phyloP scores from a whole-genome alignment of 73 alveolate species.

The Urostyla sp. region DNA sequence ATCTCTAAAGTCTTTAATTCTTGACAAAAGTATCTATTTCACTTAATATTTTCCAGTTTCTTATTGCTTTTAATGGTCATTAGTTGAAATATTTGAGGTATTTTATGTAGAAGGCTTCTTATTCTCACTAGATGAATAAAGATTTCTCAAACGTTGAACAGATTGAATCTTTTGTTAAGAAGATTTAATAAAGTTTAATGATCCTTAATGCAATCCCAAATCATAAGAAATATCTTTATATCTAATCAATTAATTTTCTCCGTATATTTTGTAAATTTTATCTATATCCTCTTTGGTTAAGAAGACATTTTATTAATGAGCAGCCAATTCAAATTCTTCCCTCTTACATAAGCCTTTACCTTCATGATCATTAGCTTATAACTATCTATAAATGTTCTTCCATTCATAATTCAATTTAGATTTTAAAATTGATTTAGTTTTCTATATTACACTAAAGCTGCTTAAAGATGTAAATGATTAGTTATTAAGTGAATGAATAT shows the following conservation, averaged over 20 bases:
- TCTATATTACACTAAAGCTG: too few relatives aligned
- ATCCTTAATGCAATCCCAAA: conserved; percentile 14
- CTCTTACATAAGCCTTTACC: neutral
- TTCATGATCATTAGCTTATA: neutral
- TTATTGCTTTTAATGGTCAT: neutral
- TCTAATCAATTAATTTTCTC: neutral
- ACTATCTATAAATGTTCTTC: conserved; percentile 28
- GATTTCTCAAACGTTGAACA: conserved; percentile 13
- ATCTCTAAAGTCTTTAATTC: conserved; percentile 32
- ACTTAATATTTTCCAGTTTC: conserved; percentile 9
- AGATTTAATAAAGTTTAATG: conserved; percentile 5
- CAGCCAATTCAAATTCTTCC: conserved; percentile 11
- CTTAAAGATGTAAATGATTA: too few relatives aligned
- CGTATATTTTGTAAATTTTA: neutral
- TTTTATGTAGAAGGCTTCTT: neutral
- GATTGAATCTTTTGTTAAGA: conserved; percentile 1
- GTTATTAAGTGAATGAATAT: too few relatives aligned
- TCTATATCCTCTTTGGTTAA: conserved; percentile 23
- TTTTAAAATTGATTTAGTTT: neutral
- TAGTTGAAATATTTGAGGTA: neutral
- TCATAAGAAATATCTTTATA: neutral
- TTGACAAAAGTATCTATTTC: neutral
- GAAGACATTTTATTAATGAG: conserved; percentile 4
- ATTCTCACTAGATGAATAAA: conserved; percentile 11
- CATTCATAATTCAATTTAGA: conserved; percentile 31